Conservation (phyloP, 371 early-diverging fungal genomes). For the Mortierella sp. region DNA sequence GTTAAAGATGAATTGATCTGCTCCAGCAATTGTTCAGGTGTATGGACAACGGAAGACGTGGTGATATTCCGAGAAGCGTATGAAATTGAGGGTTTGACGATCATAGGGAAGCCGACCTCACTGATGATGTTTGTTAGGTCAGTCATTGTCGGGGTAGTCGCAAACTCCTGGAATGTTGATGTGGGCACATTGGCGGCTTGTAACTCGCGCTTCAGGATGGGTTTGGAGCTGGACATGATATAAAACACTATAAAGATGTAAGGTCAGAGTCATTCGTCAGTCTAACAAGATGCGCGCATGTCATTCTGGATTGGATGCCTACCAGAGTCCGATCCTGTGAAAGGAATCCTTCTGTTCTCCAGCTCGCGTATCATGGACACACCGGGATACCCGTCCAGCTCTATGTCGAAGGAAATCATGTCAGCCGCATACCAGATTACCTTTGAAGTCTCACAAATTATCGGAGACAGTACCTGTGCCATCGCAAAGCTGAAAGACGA, state of each 20-base stretch:
- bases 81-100: slow-evolving; percentile 59
- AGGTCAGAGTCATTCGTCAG: too few species aligned
- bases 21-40: slow-evolving; percentile 26
- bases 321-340: slow-evolving; percentile 35
- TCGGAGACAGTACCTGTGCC: slow-evolving; percentile 30
- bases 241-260: slow-evolving; percentile 23
- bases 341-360: slow-evolving; percentile 19
- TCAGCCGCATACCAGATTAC: neutral
- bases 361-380: slow-evolving; percentile 25
- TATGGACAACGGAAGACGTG: slow-evolving; percentile 51
- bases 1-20: slow-evolving; percentile 39
- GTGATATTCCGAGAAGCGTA: slow-evolving; percentile 60
- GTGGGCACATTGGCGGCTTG: slow-evolving; percentile 40
- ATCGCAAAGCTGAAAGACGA: slow-evolving; percentile 46
- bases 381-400: slow-evolving; percentile 42
- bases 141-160: neutral
- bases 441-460: neutral
- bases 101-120: slow-evolving; percentile 56
- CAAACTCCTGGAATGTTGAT: slow-evolving; percentile 38
- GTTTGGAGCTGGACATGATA: slow-evolving; percentile 37
- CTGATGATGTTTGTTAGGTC: slow-evolving; percentile 31
- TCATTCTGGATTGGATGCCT: neutral
- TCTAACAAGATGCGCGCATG: too few species aligned
- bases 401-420: neutral
- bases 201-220: slow-evolving; percentile 30